Percentiles rank a stretch among this genome's conserved stretches.
Conservation (phyloP, 176 grass and related monocot genomes). For the Rhipidocladum racemiflorum region DNA sequence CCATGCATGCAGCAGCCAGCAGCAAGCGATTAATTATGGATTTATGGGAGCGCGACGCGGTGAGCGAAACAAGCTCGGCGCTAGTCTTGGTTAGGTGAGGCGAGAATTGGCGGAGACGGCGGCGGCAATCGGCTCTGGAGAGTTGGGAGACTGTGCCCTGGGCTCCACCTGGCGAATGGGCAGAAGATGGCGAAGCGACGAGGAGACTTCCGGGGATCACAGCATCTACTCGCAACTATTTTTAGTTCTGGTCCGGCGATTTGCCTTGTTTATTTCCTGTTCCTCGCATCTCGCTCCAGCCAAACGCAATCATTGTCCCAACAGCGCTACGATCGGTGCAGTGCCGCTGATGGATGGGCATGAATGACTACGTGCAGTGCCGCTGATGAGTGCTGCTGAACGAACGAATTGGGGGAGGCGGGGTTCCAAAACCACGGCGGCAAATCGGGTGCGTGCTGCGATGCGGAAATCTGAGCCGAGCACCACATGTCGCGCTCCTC, state of each 20-base stretch:
- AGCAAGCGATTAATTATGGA: background rate
- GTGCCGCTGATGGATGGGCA: background rate
- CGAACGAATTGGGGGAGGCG: background rate
- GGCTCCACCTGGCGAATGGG: background rate
- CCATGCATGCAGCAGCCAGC: too few relatives aligned
- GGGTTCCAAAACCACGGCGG: background rate
- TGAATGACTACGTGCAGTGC: background rate
- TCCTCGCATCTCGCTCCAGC: background rate
- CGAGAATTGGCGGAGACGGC: background rate
- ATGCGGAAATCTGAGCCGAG: background rate
- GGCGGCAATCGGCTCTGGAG: background rate
- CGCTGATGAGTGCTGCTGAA: background rate
- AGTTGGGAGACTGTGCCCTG: background rate
- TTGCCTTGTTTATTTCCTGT: background rate
- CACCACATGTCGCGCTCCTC: background rate
- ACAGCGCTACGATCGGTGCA: background rate
- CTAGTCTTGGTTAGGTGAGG: background rate
- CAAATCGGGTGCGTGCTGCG: background rate
- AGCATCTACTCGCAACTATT: background rate
- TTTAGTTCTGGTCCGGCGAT: too few relatives aligned
- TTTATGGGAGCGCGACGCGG: conserved; percentile 27
- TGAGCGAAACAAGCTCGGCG: conserved; percentile 6
- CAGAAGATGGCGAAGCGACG: background rate
- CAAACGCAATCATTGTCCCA: background rate
- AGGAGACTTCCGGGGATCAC: background rate